Base-by-base conservation (phyloP, 1,284 basidiomycete genomes). In the Cutaneotrichosporon sp. region DNA sequence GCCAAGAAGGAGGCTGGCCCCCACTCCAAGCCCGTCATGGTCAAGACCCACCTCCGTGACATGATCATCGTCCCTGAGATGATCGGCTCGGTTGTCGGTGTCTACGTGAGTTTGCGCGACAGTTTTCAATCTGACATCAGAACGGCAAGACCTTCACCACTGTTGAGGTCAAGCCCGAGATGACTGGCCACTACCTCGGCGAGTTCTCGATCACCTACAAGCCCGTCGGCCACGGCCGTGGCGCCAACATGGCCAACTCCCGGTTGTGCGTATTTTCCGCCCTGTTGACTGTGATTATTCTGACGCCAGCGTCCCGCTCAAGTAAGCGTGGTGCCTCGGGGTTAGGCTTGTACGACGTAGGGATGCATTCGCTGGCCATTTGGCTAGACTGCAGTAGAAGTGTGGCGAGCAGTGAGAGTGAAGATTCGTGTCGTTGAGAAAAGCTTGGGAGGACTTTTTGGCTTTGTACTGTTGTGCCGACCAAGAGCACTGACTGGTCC, bases 21-120 rank as follows among this genome's bases (percentile, higher is more conserved):
- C 76, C 97, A 97, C 84, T 92, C 98, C 85, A 99, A 99, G 87
- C 97, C 97, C 69, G 87, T 91, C 62, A 91, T 94, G 73, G 94
- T 99, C 81, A 99, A 98, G 88, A 99, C 97, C 63, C 97, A 99
- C 84, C 86, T 99, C 74, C 93, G 96, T 80, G 90, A 99, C 85
- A 99, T 99, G 96, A 95, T 98, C 82, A 89, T 99, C 81, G 96
- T 99, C 69, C 97, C 96, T 64, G 96, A 99, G 86, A 99, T 99
- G 97, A 97, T 99, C 82, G 96, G 96, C 71, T 90, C 88, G 73
- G 91, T 96, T 70, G 88, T 96, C 72, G 94, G 93, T 74, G 94
- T 97, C 81, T 99, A 99, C 90, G 78, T 80, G 73, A 72, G 78
- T 79, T 32, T 40, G 1, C 10, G 16, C 13, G 40, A 36, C 34